phyloP scores from a whole-genome alignment of 805 yeast species.

The Metschnikowia koreensis region DNA sequence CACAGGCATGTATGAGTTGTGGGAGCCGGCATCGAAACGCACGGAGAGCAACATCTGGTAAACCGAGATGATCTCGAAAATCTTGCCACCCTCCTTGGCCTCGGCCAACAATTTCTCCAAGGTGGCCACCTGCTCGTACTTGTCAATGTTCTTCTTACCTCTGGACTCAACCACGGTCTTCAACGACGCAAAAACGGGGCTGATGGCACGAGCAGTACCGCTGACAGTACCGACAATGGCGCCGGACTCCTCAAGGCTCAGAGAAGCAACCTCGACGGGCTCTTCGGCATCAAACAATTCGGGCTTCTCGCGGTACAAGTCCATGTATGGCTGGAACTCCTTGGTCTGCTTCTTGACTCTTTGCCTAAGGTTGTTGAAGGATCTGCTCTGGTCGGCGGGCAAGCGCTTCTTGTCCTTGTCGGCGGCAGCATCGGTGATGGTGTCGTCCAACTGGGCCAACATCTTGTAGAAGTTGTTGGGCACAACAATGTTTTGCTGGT shows the following conservation, averaged over 20 bases:
- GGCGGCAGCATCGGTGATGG: slow-evolving; percentile 50
- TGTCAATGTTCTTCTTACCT: slow-evolving; percentile 93
- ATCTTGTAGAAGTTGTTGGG: slow-evolving; percentile 72
- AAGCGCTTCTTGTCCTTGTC: slow-evolving; percentile 61
- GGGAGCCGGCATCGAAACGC: slow-evolving; percentile 76
- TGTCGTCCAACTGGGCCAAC: slow-evolving; percentile 70
- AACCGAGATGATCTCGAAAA: slow-evolving; percentile 77
- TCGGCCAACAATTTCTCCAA: slow-evolving; percentile 60
- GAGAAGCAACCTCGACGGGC: slow-evolving; percentile 36
- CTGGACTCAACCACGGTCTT: slow-evolving; percentile 79
- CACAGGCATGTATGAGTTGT: slow-evolving; percentile 68
- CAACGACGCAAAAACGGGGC: slow-evolving; percentile 67
- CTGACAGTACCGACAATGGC: slow-evolving; percentile 30
- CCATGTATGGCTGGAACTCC: slow-evolving; percentile 62
- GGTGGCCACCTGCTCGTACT: slow-evolving; percentile 67
- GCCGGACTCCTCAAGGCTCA: slow-evolving; percentile 29
- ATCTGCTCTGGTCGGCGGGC: slow-evolving; percentile 79
- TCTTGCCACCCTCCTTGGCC: slow-evolving; percentile 26
- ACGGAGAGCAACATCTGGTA: slow-evolving; percentile 81
- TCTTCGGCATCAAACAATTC: slow-evolving; percentile 66
- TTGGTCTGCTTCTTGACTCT: slow-evolving; percentile 77
- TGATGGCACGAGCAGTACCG: slow-evolving; percentile 38
- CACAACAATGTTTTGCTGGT: slow-evolving; percentile 71
- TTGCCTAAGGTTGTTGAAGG: slow-evolving; percentile 84
- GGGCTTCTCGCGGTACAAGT: slow-evolving; percentile 63